Evolutionary conservation across 2,329 filamentous ascomycete species (phyloP).

Genomic region (Berkeleyomyces basicola): DNA sequence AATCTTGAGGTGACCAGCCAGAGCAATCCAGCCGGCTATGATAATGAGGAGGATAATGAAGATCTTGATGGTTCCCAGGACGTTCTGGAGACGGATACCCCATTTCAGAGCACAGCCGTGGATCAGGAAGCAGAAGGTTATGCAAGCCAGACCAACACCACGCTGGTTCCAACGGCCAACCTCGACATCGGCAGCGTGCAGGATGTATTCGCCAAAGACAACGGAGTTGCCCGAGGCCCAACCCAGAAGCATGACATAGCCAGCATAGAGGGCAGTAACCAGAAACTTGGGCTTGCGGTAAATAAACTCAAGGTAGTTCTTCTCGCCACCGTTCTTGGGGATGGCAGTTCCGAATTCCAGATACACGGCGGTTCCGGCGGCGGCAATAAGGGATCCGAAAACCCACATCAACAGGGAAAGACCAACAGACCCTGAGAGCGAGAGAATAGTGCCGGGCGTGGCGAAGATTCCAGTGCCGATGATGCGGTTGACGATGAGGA

Average conservation of each 20-base stretch:
- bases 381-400: constrained; percentile 42
- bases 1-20: constrained; percentile 43
- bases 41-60: constrained; percentile 48
- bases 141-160: constrained; percentile 47
- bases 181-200: constrained; percentile 46
- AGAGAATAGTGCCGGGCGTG: constrained; percentile 41
- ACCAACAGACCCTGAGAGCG: constrained; percentile 42
- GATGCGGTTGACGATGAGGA: constrained; percentile 48
- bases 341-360: constrained; percentile 50
- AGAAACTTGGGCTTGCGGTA: constrained; percentile 45
- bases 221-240: constrained; percentile 53
- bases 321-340: constrained; percentile 47
- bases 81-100: constrained; percentile 51
- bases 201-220: constrained; percentile 54
- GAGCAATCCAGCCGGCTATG: constrained; percentile 42
- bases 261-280: constrained; percentile 41
- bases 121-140: constrained; percentile 47
- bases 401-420: constrained; percentile 48
- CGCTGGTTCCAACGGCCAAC: constrained; percentile 51
- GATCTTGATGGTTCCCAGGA: constrained; percentile 50
- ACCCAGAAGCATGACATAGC: constrained; percentile 45
- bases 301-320: constrained; percentile 51
- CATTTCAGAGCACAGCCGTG: constrained; percentile 47
- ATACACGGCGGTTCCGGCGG: constrained; percentile 46
- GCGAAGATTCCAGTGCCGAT: constrained; percentile 53